These are phyloP conservation scores for Pichia gijzeniarum DNA, from an alignment of 805 yeast genomes.

Conservation along the genomic window DNA sequence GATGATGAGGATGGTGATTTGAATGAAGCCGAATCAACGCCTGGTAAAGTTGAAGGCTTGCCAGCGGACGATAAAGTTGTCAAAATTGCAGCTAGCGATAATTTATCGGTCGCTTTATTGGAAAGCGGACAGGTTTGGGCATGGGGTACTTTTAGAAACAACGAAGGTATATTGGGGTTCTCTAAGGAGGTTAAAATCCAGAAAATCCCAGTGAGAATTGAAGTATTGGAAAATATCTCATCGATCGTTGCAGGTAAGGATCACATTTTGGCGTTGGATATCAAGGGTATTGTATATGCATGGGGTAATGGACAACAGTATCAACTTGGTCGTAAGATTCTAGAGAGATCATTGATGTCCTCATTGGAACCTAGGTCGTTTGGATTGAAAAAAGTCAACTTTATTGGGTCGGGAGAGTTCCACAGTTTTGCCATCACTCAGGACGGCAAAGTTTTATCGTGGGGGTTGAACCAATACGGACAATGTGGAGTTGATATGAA, in stretches of 20 bases:
- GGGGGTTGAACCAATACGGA: slow-evolving; percentile 98
- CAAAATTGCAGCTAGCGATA: slow-evolving; percentile 88
- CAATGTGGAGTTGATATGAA: slow-evolving; percentile 84
- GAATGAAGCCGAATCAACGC: slow-evolving; percentile 86
- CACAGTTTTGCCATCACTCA: slow-evolving; percentile 88
- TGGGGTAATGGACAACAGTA: slow-evolving; percentile 97
- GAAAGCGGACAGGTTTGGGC: slow-evolving; percentile 87
- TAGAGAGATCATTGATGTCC: slow-evolving; percentile 69
- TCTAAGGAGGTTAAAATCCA: slow-evolving; percentile 60
- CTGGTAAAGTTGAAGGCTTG: slow-evolving; percentile 64
- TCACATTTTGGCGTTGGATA: slow-evolving; percentile 78
- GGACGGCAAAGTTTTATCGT: slow-evolving; percentile 64
- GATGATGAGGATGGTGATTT: slow-evolving; percentile 78
- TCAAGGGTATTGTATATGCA: slow-evolving; percentile 80
- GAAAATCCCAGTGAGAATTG: slow-evolving; percentile 56
- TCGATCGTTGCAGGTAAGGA: slow-evolving; percentile 92
- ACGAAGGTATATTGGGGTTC: slow-evolving; percentile 88
- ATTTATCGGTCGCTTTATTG: slow-evolving; percentile 72
- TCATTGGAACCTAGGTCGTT: slow-evolving; percentile 77
- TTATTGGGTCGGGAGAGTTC: slow-evolving; percentile 88
- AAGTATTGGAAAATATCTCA: slow-evolving; percentile 57
- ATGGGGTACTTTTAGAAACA: slow-evolving; percentile 96
- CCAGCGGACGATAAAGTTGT: slow-evolving; percentile 57
- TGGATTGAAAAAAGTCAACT: slow-evolving; percentile 72
- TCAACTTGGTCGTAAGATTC: slow-evolving; percentile 82